Evolutionary conservation across 2,329 filamentous ascomycete species (phyloP), one percentile per base, ranked within the genome.

Genomic region (Alternaria sp.): DNA sequence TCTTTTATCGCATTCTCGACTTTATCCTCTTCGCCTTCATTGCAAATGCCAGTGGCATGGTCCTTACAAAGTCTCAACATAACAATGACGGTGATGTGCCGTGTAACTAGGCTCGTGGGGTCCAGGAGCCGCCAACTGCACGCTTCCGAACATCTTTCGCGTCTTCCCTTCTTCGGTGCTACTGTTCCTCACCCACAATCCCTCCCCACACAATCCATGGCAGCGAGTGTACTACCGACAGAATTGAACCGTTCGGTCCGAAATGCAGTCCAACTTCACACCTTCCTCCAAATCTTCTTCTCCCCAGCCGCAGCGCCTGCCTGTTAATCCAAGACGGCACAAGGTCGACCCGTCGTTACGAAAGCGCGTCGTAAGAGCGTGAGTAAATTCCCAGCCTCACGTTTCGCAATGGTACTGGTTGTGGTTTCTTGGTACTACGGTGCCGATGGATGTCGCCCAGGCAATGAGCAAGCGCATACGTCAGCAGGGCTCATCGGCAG

Each of bases 311-410:
- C 65, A 68, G 50, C 69, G 69, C 19, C 25, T 73, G 17, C 71
- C 71, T 3, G 69, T 73, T 17, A 73, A 73, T 43, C 71, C 69
- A 50, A 64, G 71, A 40, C 59, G 71, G n/a, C 65, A 67, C 59
- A 73, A 73, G 50, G 71, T 73, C 40, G 64, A 67, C 26, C 66
- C 66, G n/a, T 66, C 69, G 40, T 59, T 68, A 47, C 64, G 71
- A 45, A 73, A 72, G 56, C 68, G 69, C 51, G 71, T 72, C 30
- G 64, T 66, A 25, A 58, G 68, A 60, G 71, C 71, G 71, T 73
- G 65, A 65, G 69, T 67, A 40, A n/a, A 32, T 28, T 56, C 56
- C 44, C 51, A 44, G 10, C 28, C 46, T 25, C 9, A 13, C 10
- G 2, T 13, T 52, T 26, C 19, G 28, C 30, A 1, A 25, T 52